These are phyloP conservation scores for Termitomyces titanicus DNA, from an alignment of 768 basidiomycete genomes.

Conservation along the genomic window DNA sequence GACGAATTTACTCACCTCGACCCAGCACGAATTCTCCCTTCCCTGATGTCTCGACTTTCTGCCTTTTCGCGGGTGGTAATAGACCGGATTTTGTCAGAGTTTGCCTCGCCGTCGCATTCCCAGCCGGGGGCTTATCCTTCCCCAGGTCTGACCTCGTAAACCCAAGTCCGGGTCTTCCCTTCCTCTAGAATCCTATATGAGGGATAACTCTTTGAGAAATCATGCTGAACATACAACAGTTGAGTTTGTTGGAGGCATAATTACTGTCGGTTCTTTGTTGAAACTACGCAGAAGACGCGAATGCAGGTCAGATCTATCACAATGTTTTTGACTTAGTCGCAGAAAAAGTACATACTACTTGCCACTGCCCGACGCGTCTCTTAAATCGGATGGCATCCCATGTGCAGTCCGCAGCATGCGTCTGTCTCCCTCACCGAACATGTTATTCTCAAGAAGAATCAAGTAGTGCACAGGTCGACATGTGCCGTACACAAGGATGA, in stretches of 20 bases:
- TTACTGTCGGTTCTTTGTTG: conserved; percentile 1
- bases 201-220: not conserved
- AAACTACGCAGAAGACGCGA: conserved; percentile 4
- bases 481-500: conserved; percentile 5
- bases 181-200: not conserved
- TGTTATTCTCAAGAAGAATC: conserved; percentile 5
- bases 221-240: not conserved
- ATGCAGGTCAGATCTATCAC: not conserved
- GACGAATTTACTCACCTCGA: not conserved
- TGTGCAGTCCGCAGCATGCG: not conserved
- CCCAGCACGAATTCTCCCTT: not conserved
- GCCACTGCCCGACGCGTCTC: conserved; percentile 9
- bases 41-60: not conserved
- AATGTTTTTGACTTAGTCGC: not conserved
- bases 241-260: not conserved
- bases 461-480: not conserved
- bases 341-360: conserved; percentile 1
- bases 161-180: not conserved
- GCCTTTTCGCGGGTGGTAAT: not conserved
- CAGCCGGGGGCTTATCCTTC: not conserved
- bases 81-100: not conserved
- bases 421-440: conserved; percentile 4
- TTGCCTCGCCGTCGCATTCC: not conserved
- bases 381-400: not conserved
- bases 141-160: not conserved